These are phyloP conservation scores for Hypoxylon sp. DNA, from an alignment of 2,329 filamentous ascomycete genomes.

Conservation along the genomic window DNA sequence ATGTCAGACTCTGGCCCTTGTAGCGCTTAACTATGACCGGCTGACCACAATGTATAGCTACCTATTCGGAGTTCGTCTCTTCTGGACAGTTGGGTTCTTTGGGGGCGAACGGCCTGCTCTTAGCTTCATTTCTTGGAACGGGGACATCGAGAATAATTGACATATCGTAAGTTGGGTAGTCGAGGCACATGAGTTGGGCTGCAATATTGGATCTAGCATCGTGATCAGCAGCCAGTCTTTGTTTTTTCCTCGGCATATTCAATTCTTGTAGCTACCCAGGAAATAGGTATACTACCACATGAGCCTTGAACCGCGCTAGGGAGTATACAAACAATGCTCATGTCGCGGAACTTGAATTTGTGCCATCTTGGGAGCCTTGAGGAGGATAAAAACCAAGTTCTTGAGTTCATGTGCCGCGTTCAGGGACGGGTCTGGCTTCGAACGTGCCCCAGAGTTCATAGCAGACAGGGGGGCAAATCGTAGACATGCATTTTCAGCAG, in stretches of 20 bases:
- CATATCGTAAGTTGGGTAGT: background rate
- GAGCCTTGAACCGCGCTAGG: constrained; percentile 3
- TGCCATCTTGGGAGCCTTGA: constrained; percentile 8
- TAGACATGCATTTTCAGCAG: constrained; percentile 16
- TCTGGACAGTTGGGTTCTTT: background rate
- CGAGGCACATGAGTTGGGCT: background rate
- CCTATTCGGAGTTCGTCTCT: background rate
- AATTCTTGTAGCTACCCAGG: background rate
- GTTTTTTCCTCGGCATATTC: background rate
- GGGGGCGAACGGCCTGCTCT: background rate
- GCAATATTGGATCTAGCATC: background rate
- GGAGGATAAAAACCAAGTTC: constrained; percentile 11
- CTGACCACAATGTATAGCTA: background rate
- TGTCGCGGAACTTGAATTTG: constrained; percentile 9
- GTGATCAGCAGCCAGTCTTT: background rate
- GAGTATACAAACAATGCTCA: constrained; percentile 6
- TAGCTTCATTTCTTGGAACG: background rate
- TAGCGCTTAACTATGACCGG: background rate
- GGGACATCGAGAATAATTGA: background rate
- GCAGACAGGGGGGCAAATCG: constrained; percentile 16
- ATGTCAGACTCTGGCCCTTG: background rate
- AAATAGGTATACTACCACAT: background rate
- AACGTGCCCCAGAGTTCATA: constrained; percentile 16
- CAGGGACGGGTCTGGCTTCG: constrained; percentile 20
- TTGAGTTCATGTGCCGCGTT: constrained; percentile 11